A percentile compares a stretch with the other conserved stretches of the same genome.
Conservation (phyloP, 2,329 filamentous ascomycete species). For the Alternaria viburni region DNA sequence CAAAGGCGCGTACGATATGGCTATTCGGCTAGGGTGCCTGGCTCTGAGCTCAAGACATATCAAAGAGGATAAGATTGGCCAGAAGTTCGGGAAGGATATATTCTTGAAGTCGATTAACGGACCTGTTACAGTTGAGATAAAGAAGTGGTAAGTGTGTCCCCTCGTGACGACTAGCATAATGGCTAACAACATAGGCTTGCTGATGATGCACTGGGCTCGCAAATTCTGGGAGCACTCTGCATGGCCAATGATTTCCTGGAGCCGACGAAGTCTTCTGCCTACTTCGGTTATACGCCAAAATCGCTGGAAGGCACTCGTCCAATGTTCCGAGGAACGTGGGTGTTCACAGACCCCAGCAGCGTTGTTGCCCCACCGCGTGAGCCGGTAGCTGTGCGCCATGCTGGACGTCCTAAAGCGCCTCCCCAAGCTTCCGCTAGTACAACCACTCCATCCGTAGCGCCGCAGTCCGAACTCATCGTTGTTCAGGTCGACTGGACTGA, state of each 20-base stretch:
- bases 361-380: background rate
- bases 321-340: constrained; percentile 36
- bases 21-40: constrained; percentile 36
- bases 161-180: background rate
- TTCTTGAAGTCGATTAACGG: constrained; percentile 25
- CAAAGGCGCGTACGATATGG: constrained; percentile 36
- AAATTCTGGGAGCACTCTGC: constrained; percentile 31
- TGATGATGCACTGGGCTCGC: constrained; percentile 20
- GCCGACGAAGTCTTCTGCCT: constrained; percentile 26
- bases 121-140: constrained; percentile 16
- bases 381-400: constrained; percentile 7
- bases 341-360: constrained; percentile 35
- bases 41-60: constrained; percentile 25
- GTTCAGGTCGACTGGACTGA: constrained; percentile 42
- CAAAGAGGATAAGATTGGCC: constrained; percentile 15
- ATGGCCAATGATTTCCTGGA: constrained; percentile 27
- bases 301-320: constrained; percentile 28
- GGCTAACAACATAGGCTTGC: constrained; percentile 25
- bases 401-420: constrained; percentile 12
- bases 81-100: constrained; percentile 12
- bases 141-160: constrained; percentile 30
- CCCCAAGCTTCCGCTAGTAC: background rate
- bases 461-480: constrained; percentile 17
- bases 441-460: background rate
- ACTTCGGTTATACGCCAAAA: constrained; percentile 23